Percentiles rank a stretch among this genome's conserved stretches.
Evolutionary conservation across 2,329 filamentous ascomycete species (phyloP).

Genomic region (Huntiella abstrusa): DNA sequence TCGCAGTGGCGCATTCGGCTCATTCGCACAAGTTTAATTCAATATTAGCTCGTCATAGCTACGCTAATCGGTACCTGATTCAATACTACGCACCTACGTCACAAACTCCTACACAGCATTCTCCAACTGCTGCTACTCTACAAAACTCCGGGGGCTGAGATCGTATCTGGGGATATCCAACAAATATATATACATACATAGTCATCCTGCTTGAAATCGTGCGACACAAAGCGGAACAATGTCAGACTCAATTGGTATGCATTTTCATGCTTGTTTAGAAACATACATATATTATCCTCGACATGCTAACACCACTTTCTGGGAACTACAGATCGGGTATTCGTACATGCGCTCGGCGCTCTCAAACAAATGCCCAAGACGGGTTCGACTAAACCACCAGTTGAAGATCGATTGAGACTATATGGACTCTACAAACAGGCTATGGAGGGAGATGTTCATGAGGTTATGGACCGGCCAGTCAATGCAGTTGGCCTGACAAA

Average conservation of each 20-base stretch:
- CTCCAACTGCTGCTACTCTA: too few species aligned
- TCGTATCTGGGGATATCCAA: too few species aligned
- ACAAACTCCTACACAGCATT: too few species aligned
- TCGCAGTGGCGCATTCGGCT: too few species aligned
- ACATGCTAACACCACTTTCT: not conserved
- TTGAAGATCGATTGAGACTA: conserved; percentile 66
- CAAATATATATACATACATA: too few species aligned
- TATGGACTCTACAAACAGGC: conserved; percentile 99
- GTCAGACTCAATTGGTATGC: conserved; percentile 23
- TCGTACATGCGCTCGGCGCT: conserved; percentile 95
- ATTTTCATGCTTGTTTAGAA: conserved; percentile 4
- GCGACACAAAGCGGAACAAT: conserved; percentile 13
- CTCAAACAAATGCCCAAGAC: conserved; percentile 95
- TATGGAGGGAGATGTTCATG: conserved; percentile 94
- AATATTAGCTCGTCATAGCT: too few species aligned
- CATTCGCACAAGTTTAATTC: too few species aligned
- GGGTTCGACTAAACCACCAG: conserved; percentile 72
- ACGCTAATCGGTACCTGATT: too few species aligned
- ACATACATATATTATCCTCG: not conserved
- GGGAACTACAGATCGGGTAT: conserved; percentile 61
- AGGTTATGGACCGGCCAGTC: conserved; percentile 71
- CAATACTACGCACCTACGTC: too few species aligned
- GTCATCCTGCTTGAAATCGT: too few species aligned
- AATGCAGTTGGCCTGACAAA: conserved; percentile 25
- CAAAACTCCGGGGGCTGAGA: too few species aligned